A percentile compares a stretch with the other conserved stretches of the same genome.
Evolutionary conservation across 1,284 basidiomycete species (phyloP).

Genomic region (Crucibulum parvulum): DNA sequence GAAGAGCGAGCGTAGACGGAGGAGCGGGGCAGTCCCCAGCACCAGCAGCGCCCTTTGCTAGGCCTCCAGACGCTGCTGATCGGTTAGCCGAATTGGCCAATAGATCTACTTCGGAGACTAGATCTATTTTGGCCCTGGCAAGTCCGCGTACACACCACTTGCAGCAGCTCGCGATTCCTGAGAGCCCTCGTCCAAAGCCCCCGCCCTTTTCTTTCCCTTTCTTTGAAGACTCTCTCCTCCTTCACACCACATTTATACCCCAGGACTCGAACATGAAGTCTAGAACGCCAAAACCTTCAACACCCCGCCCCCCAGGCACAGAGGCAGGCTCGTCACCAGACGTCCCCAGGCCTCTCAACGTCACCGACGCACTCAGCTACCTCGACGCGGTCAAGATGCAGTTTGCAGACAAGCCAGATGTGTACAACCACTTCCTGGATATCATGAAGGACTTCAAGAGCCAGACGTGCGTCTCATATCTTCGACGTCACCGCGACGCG

Average conservation of each 20-base stretch:
- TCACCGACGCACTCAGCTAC: slow-evolving; percentile 96
- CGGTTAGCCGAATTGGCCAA: slow-evolving; percentile 18
- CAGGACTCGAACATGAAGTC: slow-evolving; percentile 25
- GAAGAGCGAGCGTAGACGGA: too few species aligned
- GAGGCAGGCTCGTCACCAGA: slow-evolving; percentile 25
- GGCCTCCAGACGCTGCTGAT: slow-evolving; percentile 8
- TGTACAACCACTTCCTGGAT: slow-evolving; percentile 97
- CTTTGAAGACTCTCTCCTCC: slow-evolving; percentile 20
- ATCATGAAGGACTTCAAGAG: slow-evolving; percentile 99
- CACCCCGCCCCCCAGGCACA: slow-evolving; percentile 39
- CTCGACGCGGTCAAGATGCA: slow-evolving; percentile 96
- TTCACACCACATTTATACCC: slow-evolving; percentile 14
- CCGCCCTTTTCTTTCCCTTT: slow-evolving; percentile 14
- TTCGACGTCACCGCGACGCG: slow-evolving; percentile 1
- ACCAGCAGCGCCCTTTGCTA: neutral
- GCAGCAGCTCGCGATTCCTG: slow-evolving; percentile 23
- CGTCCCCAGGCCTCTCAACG: slow-evolving; percentile 66
- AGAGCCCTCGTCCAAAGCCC: slow-evolving; percentile 15
- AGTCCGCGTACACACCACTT: slow-evolving; percentile 23
- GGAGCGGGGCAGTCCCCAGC: too few species aligned
- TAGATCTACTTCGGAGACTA: slow-evolving; percentile 28
- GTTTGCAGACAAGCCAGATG: slow-evolving; percentile 92
- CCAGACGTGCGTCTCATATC: slow-evolving; percentile 74
- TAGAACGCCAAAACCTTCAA: slow-evolving; percentile 37
- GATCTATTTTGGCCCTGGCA: slow-evolving; percentile 33